phyloP scores from a whole-genome alignment of 2,329 filamentous ascomycete genomes.

The Colletotrichum sp. region DNA sequence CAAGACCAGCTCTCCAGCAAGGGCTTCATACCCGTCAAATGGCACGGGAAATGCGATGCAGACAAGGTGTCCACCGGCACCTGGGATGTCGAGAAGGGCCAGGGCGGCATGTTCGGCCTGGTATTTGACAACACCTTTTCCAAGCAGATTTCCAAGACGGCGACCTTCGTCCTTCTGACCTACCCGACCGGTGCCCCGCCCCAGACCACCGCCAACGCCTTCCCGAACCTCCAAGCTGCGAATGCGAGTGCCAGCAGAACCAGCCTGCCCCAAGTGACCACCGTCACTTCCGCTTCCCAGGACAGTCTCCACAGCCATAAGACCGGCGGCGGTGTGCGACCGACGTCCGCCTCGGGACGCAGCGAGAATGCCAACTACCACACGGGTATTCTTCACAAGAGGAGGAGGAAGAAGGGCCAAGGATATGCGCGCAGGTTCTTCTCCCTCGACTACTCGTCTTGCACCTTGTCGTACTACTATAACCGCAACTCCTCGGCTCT shows the following conservation, averaged over 20 bases:
- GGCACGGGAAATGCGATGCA: constrained; percentile 95
- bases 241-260: constrained; percentile 46
- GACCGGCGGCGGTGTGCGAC: constrained; percentile 40
- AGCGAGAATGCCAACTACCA: constrained; percentile 69
- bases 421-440: constrained; percentile 94
- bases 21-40: constrained; percentile 75
- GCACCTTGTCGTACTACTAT: constrained; percentile 95
- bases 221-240: constrained; percentile 61
- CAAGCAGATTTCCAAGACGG: constrained; percentile 92
- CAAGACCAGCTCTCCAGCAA: constrained; percentile 69
- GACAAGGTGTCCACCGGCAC: constrained; percentile 94
- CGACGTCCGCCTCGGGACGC: constrained; percentile 56
- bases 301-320: constrained; percentile 65
- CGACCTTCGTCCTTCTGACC: constrained; percentile 92
- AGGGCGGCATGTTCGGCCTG: constrained; percentile 93
- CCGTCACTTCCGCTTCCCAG: constrained; percentile 57
- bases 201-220: constrained; percentile 70
- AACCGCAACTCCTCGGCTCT: constrained; percentile 92
- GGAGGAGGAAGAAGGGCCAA: constrained; percentile 90
- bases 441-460: constrained; percentile 92
- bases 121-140: constrained; percentile 99
- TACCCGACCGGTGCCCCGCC: constrained; percentile 85
- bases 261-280: constrained; percentile 54
- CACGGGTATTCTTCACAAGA: constrained; percentile 86
- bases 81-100: constrained; percentile 75